Evolutionary conservation across 2,329 filamentous ascomycete species (phyloP).

Genomic region (Hypocreales sp.): DNA sequence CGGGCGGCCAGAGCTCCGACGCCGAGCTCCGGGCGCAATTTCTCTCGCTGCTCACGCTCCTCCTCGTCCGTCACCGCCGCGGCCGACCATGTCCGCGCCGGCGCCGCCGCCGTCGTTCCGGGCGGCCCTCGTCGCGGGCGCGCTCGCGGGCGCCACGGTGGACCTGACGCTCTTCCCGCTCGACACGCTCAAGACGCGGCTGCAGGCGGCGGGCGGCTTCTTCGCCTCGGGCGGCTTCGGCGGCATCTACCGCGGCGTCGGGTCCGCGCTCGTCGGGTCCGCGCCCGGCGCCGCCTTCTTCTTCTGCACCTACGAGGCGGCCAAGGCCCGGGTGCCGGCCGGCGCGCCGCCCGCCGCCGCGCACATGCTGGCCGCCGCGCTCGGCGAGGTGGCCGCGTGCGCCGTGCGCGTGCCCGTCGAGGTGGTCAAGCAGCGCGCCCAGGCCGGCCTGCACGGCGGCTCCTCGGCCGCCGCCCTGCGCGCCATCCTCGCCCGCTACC

Average conservation of each 20-base stretch:
- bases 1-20: too few species aligned
- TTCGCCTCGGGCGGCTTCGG: constrained; percentile 73
- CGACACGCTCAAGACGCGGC: constrained; percentile 95
- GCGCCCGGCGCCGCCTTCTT: constrained; percentile 92
- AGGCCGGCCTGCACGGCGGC: constrained; percentile 68
- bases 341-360: constrained; percentile 21
- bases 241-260: constrained; percentile 87
- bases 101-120: constrained; percentile 29
- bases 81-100: constrained; percentile 2
- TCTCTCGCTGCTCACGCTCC: too few species aligned
- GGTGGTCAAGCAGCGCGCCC: constrained; percentile 91
- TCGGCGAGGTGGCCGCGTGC: constrained; percentile 87
- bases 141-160: constrained; percentile 84
- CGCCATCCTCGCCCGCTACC: constrained; percentile 46
- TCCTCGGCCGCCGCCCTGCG: constrained; percentile 50
- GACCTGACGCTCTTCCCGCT: constrained; percentile 95
- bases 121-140: constrained; percentile 61
- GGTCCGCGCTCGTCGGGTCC: constrained; percentile 76
- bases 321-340: constrained; percentile 39
- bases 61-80: too few species aligned
- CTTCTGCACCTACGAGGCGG: constrained; percentile 84
- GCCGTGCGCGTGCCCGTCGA: constrained; percentile 87
- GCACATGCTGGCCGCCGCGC: constrained; percentile 73
- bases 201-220: constrained; percentile 70
- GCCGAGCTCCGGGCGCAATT: too few species aligned